These are phyloP conservation scores for Pseudogymnoascus sp. DNA, from an alignment of 2,329 filamentous ascomycete species.

Conservation along the genomic window DNA sequence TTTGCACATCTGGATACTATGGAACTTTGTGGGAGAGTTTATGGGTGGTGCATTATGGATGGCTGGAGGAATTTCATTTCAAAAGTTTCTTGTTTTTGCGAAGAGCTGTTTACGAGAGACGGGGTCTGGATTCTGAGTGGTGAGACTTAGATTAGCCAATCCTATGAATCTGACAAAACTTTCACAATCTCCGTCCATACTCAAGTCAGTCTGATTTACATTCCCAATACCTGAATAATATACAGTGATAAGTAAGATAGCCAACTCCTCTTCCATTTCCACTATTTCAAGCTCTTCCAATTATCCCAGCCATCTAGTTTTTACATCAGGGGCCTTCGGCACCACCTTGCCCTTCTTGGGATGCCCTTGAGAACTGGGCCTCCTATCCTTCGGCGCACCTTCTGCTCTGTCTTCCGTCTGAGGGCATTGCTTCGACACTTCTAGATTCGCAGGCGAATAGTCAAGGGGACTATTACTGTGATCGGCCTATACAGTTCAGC, in stretches of 20 bases:
- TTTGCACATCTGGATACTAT: conserved; percentile 1
- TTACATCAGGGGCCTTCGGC: neutral
- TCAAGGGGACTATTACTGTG: neutral
- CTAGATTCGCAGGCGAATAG: conserved; percentile 1
- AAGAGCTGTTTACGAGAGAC: neutral
- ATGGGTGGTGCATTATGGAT: neutral
- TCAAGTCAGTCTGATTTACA: neutral
- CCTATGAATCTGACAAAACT: neutral
- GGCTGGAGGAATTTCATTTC: neutral
- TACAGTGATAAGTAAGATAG: neutral
- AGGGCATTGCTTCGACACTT: neutral
- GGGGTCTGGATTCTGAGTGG: neutral
- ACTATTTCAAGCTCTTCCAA: neutral
- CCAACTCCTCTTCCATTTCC: neutral
- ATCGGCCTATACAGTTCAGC: neutral
- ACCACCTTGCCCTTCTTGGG: conserved; percentile 8
- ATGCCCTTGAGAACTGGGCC: neutral
- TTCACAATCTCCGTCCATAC: neutral
- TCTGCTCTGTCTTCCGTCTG: neutral
- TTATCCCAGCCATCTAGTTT: neutral
- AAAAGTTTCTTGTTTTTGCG: neutral
- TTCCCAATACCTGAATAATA: neutral
- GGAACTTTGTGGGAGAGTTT: neutral
- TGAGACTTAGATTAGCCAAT: conserved; percentile 6
- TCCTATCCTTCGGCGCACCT: neutral